Evolutionary conservation across 1,284 basidiomycete genomes (phyloP).

Genomic region (Hemileia vastatrix): DNA sequence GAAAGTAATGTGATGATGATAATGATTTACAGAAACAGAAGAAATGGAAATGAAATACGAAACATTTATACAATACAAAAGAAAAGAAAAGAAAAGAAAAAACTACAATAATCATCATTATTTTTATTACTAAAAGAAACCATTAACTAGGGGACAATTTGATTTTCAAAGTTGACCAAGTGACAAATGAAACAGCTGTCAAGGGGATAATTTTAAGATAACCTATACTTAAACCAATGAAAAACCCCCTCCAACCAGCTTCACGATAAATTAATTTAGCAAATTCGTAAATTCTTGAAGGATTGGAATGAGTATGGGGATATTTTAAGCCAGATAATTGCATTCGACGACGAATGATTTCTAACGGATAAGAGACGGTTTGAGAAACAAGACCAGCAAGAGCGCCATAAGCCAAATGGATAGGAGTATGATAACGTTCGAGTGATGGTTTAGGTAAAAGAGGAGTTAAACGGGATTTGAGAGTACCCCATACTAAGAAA

Average conservation of each 20-base stretch:
- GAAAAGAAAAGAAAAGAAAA: no score
- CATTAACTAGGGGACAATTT: no score
- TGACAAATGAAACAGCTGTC: conserved; percentile 51
- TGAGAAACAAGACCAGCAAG: conserved; percentile 81
- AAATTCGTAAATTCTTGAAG: conserved; percentile 73
- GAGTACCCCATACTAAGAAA: conserved; percentile 82
- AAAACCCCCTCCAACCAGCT: conserved; percentile 78
- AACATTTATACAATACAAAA: no score
- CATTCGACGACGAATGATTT: conserved; percentile 85
- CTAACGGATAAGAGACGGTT: conserved; percentile 90
- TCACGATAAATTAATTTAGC: conserved; percentile 58
- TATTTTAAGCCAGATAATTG: conserved; percentile 81
- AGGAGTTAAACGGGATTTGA: conserved; percentile 59
- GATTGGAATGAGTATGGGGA: conserved; percentile 59
- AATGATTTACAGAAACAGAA: no score
- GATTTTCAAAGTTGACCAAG: conserved; percentile 21
- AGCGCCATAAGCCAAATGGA: conserved; percentile 69
- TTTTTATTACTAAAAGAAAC: no score
- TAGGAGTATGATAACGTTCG: conserved; percentile 39
- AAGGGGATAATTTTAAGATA: conserved; percentile 96
- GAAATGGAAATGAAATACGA: no score
- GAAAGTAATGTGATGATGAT: no score
- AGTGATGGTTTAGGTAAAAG: conserved; percentile 40
- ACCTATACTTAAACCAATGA: conserved; percentile 83
- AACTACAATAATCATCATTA: no score